Evolutionary conservation across 345 rosid species (phyloP), one percentile per base, ranked within the genome.

Genomic region (Cardiospermum halicacabum): DNA sequence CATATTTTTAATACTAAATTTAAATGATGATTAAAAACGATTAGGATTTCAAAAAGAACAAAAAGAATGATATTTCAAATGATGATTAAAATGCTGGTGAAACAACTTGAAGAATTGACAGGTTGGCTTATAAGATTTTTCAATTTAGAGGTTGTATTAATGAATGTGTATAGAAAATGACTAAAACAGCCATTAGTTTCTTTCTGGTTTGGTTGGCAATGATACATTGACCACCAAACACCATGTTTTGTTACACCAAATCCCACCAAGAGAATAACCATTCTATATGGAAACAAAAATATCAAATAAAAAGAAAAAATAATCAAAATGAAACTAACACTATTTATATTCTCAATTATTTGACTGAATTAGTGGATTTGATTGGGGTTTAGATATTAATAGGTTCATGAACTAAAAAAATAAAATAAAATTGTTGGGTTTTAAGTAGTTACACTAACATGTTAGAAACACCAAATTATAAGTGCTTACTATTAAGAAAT

Each of bases 131-230:
- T 11, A 51, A 11, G n/a, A n/a, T n/a, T 10, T 49, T 49, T 43
- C 54, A 7, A 15, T 55, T 56, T n/a, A 42, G 16, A 28, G n/a
- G 12, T 37, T 5, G 8, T 37, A n/a, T 13, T 15, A 32, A 10
- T 47, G n/a, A n/a, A n/a, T n/a, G n/a, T n/a, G 16, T 54, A 34
- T 28, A 34, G 71, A 69, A 69, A 61, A 25, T 61, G 72, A 37
- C 43, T 6, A 19, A 21, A 58, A 12, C 12, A 22, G 18, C 48
- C 12, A 34, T 25, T 22, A 15, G 22, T 58, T 58, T 43, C 15
- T 3, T 28, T 19, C 22, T 62, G 12, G 24, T 30, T 24, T 11
- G 39, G 3, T 26, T 30, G 54, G 30, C 24, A 68, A 39, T 51
- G 39, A 67, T 11, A 34, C 36, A 34, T 12, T 36, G 36, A 12